Evolutionary conservation across 1,139 yeast genomes (phyloP), one percentile per base, ranked within the genome.

Genomic region (Yamadazyma oceani): DNA sequence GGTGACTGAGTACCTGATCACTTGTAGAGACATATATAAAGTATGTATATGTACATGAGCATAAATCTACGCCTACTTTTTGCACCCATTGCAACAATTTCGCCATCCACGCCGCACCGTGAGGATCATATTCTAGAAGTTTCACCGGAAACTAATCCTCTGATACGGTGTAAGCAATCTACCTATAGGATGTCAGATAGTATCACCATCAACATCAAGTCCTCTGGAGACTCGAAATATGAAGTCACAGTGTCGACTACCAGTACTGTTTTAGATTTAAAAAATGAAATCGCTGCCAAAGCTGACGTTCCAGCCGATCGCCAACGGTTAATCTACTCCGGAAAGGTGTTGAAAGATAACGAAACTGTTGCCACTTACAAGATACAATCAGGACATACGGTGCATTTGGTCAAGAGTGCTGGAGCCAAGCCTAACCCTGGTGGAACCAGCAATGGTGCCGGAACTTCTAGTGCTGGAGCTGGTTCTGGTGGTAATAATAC

Each of bases 261-360:
- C 8, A 61, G 72, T 40, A 80, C 90, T 1, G 80, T 90, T 26
- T 66, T 69, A 26, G 86, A 83, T 43, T 71, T 92, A 50, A 92
- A 92, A 62, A 72, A 74, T 34, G 70, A 69, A 51, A 71, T 92
- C 39, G 82, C 82, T 24, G 65, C 60, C 26, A 69, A 70, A 44
- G 66, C 88, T 10, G 81, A 78, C 19, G 73, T 89, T 34, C 83
- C 95, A 5, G 81, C 80, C 2, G 84, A 75, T 16, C 77, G 85
- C 46, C 97, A 90, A 62, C 74, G 97, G 41, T 74, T 92, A 57
- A 90, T 92, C 54, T 92, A 85, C 64, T 86, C 96, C 2, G 98
- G 98, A 27, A 84, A 92, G 53, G 96, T 92, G 31, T 75, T 92
- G 56, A 90, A 90, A 58, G 96, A 92, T 54, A 69, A 68, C 24